phyloP scores from a whole-genome alignment of 2,329 filamentous ascomycete genomes.

The Talaromyces sp. region DNA sequence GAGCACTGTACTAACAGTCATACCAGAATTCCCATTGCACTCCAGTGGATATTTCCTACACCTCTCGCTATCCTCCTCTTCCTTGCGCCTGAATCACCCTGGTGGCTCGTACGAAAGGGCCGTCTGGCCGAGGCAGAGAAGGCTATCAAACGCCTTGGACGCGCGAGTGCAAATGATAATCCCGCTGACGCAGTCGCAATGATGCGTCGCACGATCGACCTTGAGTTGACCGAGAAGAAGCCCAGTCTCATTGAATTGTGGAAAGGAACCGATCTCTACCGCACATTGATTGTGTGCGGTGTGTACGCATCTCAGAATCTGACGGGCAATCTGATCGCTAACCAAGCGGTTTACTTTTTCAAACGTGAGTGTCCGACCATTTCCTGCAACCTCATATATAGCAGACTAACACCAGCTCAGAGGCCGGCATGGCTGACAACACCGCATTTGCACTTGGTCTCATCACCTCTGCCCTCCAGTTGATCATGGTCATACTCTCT shows the following conservation, averaged over 20 bases:
- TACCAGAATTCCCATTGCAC: constrained; percentile 49
- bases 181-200: constrained; percentile 49
- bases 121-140: constrained; percentile 40
- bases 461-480: constrained; percentile 61
- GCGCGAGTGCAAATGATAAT: constrained; percentile 33
- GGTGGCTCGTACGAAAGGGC: constrained; percentile 53
- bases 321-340: constrained; percentile 58
- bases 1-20: constrained; percentile 28
- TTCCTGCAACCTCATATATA: constrained; percentile 12
- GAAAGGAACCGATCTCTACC: constrained; percentile 52
- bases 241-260: constrained; percentile 50
- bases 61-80: constrained; percentile 51
- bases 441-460: constrained; percentile 59
- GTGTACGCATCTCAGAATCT: constrained; percentile 58
- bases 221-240: constrained; percentile 47
- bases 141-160: constrained; percentile 49
- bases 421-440: constrained; percentile 55
- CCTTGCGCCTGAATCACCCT: constrained; percentile 47
- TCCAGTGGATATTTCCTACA: constrained; percentile 58
- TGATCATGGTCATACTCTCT: constrained; percentile 61
- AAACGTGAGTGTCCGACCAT: constrained; percentile 25
- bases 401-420: constrained; percentile 37
- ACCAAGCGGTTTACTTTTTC: constrained; percentile 60
- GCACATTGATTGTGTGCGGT: constrained; percentile 53
- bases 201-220: constrained; percentile 55